Base-by-base conservation (phyloP, 768 basidiomycete genomes). In the Clitopilus hobsonii region DNA sequence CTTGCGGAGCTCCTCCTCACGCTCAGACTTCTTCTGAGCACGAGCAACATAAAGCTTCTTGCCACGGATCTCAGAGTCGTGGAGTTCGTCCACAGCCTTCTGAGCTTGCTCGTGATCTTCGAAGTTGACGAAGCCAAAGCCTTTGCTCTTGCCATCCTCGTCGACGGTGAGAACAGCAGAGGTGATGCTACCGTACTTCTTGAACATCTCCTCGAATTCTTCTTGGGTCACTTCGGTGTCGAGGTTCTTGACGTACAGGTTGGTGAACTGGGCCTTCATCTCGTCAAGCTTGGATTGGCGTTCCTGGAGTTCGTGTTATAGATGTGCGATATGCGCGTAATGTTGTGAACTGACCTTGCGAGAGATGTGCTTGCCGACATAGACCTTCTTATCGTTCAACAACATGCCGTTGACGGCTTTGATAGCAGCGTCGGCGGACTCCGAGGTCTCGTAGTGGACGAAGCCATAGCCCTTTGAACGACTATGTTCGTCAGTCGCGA, bases 321-420 rank as follows among this genome's bases (percentile, higher is more conserved):
- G 14, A 24, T 24, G n/a, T n/a, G n/a, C n/a, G n/a, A n/a, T n/a
- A n/a, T n/a, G n/a, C n/a, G n/a, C n/a, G n/a, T n/a, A n/a, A n/a
- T n/a, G n/a, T n/a, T n/a, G n/a, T n/a, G n/a, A 10, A 5, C 77
- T 16, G 23, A 87, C 89, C 87, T 96, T 97, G 81, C 92, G 91
- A 58, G 94, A 92, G 69, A 98, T 90, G 74, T 99, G 96, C 67
- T 94, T 83, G 54, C 97, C 97, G 61, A 99, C 97, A 64, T 88
- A 99, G 61, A 99, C 97, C 79, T 98, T 98, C 77, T 97, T 98
- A 80, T 99, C 97, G 74, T 98, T 98, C 69, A 99, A 79, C 61
- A 99, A 73, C 97, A 99, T 99, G 61, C 96, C 94, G 69, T 99
- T 97, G 69, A 98, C 97, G 54, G 93, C 89, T 74, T 97, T 95